Evolutionary conservation across 2,329 filamentous ascomycete species (phyloP).

Genomic region (Nakataea oryzae): DNA sequence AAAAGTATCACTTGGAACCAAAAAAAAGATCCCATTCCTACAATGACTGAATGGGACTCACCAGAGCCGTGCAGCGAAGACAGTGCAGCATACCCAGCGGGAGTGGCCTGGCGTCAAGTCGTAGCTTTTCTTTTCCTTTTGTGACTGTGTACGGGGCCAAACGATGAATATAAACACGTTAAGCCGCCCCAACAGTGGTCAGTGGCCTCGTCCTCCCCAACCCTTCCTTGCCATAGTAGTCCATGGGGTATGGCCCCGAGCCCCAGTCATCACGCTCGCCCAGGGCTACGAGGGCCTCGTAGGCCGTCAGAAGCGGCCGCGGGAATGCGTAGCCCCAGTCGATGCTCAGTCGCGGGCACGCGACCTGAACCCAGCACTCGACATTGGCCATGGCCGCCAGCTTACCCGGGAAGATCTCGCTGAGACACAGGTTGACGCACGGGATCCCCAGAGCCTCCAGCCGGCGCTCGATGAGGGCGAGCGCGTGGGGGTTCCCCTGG

Average conservation of each 20-base stretch:
- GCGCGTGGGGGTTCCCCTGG: conserved; percentile 90
- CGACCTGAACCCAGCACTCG: conserved; percentile 97
- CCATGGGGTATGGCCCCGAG: conserved; percentile 82
- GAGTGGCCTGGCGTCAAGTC: background rate
- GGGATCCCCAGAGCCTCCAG: conserved; percentile 64
- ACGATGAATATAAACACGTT: background rate
- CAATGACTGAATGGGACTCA: too few species aligned
- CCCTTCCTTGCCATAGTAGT: conserved; percentile 91
- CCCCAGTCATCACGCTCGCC: conserved; percentile 70
- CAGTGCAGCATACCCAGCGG: background rate
- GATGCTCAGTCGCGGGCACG: conserved; percentile 91
- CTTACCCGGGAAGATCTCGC: conserved; percentile 95
- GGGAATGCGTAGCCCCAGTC: conserved; percentile 98
- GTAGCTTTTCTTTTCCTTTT: background rate
- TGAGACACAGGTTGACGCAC: conserved; percentile 68
- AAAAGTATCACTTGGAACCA: too few species aligned
- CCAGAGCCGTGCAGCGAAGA: background rate
- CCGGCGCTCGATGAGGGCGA: conserved; percentile 73
- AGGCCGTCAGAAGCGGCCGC: conserved; percentile 78
- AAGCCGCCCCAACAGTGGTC: conserved; percentile 10
- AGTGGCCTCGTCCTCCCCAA: conserved; percentile 64
- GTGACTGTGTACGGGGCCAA: background rate
- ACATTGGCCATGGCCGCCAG: conserved; percentile 87
- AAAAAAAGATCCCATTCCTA: too few species aligned
- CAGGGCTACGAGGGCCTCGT: conserved; percentile 87